Evolutionary conservation across 371 early-diverging fungal genomes (phyloP), one percentile per base, ranked within the genome.

Genomic region (Rhizopus stolonifer): DNA sequence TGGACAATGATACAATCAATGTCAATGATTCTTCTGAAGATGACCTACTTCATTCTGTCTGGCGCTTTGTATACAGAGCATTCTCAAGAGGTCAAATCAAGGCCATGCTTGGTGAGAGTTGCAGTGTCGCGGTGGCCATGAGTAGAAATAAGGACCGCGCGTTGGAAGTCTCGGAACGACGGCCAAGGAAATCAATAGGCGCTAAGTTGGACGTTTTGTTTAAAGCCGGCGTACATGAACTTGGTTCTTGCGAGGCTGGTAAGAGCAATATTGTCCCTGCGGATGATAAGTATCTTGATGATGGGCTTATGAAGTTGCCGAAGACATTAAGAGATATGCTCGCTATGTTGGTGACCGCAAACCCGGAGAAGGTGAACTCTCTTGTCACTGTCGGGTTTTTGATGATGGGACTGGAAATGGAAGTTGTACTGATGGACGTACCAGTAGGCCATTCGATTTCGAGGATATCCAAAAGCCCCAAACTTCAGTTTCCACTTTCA

Each of bases 311-410:
- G 2, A 58, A 58, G 23, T 40, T 52, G 14, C 49, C 53, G 5
- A 58, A 48, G 44, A 43, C 49, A 11, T 15, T 58, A n/a, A 58
- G 44, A 43, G 53, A 58, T 25, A 58, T 58, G 53, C 31, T 52
- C 9, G 45, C 15, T 17, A 18, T 15, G 22, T 45, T 56, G 21
- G 24, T 56, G 9, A 21, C 44, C 8, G 19, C 18, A 9, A 49
- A 33, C 38, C 57, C 49, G 19, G 10, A 17, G n/a, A 21, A 56
- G 36, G 43, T 45, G 5, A 49, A 56, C 17, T 0, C 29, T n/a
- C 8, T 56, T 15, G 44, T 17, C 5, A 50, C 57, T 14, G 24
- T 51, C 26, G 56, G 51, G 4, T 25, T 51, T n/a, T 33, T 51
- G 0, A 46, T 57, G 10, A 57, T 57, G 52, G 56, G 52, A n/a